A percentile compares a stretch with the other conserved stretches of the same genome.
Conservation (phyloP, 2,329 filamentous ascomycete genomes). For the Lecanosticta acicola region DNA sequence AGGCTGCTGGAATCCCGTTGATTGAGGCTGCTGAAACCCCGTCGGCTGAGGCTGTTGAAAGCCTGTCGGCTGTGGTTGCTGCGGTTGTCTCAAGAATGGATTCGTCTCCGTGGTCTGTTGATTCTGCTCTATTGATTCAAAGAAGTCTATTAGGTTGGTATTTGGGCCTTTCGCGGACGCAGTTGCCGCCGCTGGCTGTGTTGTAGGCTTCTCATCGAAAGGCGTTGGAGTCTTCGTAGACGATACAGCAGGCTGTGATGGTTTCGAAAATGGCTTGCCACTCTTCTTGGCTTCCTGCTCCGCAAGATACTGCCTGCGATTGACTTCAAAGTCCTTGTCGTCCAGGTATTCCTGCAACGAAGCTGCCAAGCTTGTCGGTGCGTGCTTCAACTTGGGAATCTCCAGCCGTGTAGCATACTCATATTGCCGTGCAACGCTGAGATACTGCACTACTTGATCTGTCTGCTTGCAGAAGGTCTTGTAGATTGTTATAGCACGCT, state of each 20-base stretch:
- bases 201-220: slow-evolving; percentile 20
- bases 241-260: slow-evolving; percentile 31
- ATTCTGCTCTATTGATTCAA: slow-evolving; percentile 86
- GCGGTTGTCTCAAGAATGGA: slow-evolving; percentile 21
- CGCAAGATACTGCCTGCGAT: slow-evolving; percentile 83
- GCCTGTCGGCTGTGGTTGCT: slow-evolving; percentile 26
- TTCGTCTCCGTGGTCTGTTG: slow-evolving; percentile 56
- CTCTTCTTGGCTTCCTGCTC: slow-evolving; percentile 69
- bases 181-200: slow-evolving; percentile 13
- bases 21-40: slow-evolving; percentile 28
- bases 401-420: slow-evolving; percentile 88
- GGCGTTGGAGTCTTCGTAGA: slow-evolving; percentile 28
- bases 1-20: slow-evolving; percentile 16
- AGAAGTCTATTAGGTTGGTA: slow-evolving; percentile 86
- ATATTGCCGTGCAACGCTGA: slow-evolving; percentile 80
- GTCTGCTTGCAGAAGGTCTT: slow-evolving; percentile 88
- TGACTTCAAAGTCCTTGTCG: slow-evolving; percentile 91
- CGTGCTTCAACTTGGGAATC: slow-evolving; percentile 95
- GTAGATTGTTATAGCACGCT: slow-evolving; percentile 86
- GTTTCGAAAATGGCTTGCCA: slow-evolving; percentile 35
- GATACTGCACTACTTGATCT: slow-evolving; percentile 83
- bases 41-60: slow-evolving; percentile 23
- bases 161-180: slow-evolving; percentile 54
- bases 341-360: slow-evolving; percentile 92
- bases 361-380: slow-evolving; percentile 81